phyloP scores from a whole-genome alignment of 495 filamentous ascomycete species.

The Haplographium delicatum region DNA sequence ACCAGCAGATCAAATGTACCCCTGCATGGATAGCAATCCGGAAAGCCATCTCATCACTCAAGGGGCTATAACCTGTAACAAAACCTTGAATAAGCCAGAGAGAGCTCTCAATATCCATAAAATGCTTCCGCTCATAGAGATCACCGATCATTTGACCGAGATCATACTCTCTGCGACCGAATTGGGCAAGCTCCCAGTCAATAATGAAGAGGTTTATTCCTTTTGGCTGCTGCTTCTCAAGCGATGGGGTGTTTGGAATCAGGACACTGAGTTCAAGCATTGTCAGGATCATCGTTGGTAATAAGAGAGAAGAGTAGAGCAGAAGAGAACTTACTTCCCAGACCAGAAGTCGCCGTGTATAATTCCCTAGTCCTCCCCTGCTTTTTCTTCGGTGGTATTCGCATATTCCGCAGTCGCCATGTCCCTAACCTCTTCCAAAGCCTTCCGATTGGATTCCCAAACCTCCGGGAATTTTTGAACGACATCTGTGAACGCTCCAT shows the following conservation, averaged over 20 bases:
- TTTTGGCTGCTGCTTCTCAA: conserved; percentile 14
- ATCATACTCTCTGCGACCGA: conserved; percentile 44
- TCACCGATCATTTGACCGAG: conserved; percentile 51
- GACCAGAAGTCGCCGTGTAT: conserved; percentile 60
- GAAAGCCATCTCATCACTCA: conserved; percentile 44
- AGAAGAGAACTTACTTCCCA: conserved; percentile 42
- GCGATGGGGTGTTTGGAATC: conserved; percentile 26
- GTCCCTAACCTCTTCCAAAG: conserved; percentile 38
- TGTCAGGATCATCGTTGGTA: not conserved
- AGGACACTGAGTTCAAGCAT: conserved; percentile 29
- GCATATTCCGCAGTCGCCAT: conserved; percentile 24
- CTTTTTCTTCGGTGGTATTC: conserved; percentile 33
- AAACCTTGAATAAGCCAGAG: conserved; percentile 47
- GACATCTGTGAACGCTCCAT: conserved; percentile 34
- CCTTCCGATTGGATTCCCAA: conserved; percentile 29
- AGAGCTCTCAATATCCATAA: conserved; percentile 40
- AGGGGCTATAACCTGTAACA: conserved; percentile 37
- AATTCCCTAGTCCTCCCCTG: conserved; percentile 31
- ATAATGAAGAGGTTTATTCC: conserved; percentile 38
- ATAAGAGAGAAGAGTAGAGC: not conserved
- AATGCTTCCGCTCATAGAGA: conserved; percentile 50
- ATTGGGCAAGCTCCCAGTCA: conserved; percentile 52
- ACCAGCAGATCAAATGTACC: conserved; percentile 42
- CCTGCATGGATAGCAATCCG: conserved; percentile 48
- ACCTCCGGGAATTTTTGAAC: conserved; percentile 39